Evolutionary conservation across 306 rosid species (phyloP).

Genomic region (Gastrolobium bilobum): DNA sequence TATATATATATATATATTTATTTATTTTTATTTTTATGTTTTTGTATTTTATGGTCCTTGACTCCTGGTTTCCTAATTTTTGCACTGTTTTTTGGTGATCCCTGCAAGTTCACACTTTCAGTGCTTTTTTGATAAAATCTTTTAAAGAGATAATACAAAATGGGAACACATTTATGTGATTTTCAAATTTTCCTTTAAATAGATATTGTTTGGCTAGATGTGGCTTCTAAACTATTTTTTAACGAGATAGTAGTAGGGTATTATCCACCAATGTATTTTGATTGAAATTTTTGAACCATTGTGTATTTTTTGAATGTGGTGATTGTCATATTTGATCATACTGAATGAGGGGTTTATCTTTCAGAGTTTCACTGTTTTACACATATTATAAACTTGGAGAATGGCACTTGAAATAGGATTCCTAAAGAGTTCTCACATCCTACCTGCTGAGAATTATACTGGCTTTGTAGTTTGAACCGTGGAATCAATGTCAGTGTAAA

Average conservation of each 20-base stretch:
- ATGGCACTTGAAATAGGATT: not conserved
- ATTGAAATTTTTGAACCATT: constrained; percentile 27
- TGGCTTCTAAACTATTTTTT: constrained; percentile 17
- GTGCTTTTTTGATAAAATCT: not conserved
- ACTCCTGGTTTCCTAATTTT: not conserved
- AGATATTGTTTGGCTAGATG: constrained; percentile 37
- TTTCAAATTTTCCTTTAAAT: constrained; percentile 2
- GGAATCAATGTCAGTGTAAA: constrained; percentile 27
- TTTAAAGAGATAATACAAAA: constrained; percentile 5
- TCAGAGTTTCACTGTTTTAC: constrained; percentile 13
- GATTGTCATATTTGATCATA: constrained; percentile 15
- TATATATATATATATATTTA: too few species aligned
- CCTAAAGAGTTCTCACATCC: not conserved
- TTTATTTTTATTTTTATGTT: not conserved
- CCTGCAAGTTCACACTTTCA: not conserved
- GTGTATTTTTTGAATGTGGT: constrained; percentile 13
- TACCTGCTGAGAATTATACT: not conserved
- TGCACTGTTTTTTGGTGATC: not conserved
- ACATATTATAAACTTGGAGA: constrained; percentile 12
- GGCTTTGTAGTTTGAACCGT: constrained; percentile 13
- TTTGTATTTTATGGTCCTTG: not conserved
- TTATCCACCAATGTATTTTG: constrained; percentile 18
- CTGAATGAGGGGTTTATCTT: constrained; percentile 2
- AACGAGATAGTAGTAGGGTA: constrained; percentile 28
- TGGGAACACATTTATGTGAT: not conserved